Evolutionary conservation across 345 rosid species (phyloP).

Genomic region (Eucalyptus regnans): DNA sequence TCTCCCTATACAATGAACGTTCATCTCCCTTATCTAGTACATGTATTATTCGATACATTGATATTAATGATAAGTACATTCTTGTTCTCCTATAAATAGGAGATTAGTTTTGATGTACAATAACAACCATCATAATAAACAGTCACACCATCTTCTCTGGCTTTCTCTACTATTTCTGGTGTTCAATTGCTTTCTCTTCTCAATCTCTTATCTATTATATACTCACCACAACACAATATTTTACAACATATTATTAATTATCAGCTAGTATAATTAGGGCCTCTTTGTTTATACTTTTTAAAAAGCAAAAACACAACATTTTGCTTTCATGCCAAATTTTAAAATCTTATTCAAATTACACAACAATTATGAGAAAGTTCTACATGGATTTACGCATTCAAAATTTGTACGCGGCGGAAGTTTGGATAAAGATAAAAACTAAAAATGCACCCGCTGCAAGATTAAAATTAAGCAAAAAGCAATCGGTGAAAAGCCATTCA

Average conservation of each 20-base stretch:
- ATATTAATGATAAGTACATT: too few species aligned
- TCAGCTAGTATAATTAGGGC: neutral
- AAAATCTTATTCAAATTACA: neutral
- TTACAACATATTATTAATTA: neutral
- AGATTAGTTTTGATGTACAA: too few species aligned
- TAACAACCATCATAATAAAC: too few species aligned
- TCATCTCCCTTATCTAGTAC: too few species aligned
- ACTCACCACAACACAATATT: too few species aligned
- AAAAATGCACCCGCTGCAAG: rapidly evolving
- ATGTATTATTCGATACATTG: too few species aligned
- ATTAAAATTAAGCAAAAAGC: neutral
- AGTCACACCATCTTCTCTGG: too few species aligned
- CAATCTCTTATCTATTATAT: too few species aligned
- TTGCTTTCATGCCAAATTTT: neutral
- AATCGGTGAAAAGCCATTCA: neutral
- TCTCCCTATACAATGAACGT: too few species aligned
- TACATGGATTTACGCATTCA: neutral
- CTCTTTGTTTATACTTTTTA: neutral
- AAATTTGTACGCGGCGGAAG: neutral
- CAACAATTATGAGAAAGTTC: neutral
- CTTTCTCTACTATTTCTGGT: too few species aligned
- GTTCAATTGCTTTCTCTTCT: too few species aligned
- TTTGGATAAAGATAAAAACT: neutral
- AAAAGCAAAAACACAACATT: neutral
- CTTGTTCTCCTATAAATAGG: too few species aligned